These are phyloP conservation scores for Saposhnikovia divaricata DNA, from an alignment of 129 eudicot genomes.

Conservation along the genomic window DNA sequence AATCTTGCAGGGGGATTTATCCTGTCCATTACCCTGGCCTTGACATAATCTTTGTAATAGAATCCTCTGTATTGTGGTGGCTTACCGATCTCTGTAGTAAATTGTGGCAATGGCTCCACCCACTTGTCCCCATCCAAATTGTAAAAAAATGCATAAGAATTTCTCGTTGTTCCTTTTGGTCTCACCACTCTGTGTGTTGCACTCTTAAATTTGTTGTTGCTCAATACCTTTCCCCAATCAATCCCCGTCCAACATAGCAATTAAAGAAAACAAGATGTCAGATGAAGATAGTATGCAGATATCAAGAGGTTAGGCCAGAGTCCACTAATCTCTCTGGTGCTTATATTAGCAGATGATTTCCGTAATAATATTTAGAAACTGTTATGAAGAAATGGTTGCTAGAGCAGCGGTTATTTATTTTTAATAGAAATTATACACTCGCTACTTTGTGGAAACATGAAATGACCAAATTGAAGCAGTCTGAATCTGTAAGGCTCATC, in stretches of 20 bases:
- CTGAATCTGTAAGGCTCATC: neutral
- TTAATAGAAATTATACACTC: no score
- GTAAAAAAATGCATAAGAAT: constrained; percentile 9
- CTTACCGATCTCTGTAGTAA: constrained; percentile 10
- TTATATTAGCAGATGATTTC: no score
- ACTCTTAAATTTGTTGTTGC: constrained; percentile 20
- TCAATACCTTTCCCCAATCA: constrained; percentile 12
- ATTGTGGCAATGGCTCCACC: constrained; percentile 15
- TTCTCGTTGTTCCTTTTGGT: constrained; percentile 2
- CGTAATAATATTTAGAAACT: no score
- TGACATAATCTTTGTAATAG: constrained; percentile 18
- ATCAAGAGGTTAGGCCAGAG: no score
- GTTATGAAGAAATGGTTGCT: no score
- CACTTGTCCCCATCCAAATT: constrained; percentile 9
- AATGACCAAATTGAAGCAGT: neutral
- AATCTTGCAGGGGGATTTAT: constrained; percentile 10
- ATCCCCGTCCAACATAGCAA: neutral
- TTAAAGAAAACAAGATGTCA: neutral
- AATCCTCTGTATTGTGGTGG: constrained; percentile 18
- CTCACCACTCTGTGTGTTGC: constrained; percentile 21
- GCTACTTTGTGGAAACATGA: no score
- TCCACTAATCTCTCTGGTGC: neutral
- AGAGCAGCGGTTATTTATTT: no score
- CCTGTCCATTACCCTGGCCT: constrained; percentile 10
- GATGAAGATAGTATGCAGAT: neutral